Percentiles rank a stretch among this genome's conserved stretches.
phyloP scores from a whole-genome alignment of 371 early-diverging fungal genomes.

The Blakeslea trispora region DNA sequence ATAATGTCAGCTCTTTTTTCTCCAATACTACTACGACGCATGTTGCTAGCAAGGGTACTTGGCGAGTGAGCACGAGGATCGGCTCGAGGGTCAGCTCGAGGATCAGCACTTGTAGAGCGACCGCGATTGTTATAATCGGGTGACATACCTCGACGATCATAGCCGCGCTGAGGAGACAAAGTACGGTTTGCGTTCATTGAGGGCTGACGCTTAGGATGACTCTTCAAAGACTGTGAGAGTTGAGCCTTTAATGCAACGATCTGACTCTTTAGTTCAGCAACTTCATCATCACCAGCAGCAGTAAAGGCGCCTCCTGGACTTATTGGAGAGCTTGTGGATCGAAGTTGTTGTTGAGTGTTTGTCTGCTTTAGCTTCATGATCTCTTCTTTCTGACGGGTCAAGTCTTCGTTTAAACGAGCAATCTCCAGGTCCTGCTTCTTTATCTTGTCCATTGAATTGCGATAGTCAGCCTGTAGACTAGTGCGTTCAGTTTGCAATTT shows the following conservation, averaged over 20 bases:
- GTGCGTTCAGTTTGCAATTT: conserved; percentile 53
- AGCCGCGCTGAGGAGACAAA: conserved; percentile 37
- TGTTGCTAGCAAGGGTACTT: conserved; percentile 26
- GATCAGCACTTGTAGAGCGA: conserved; percentile 30
- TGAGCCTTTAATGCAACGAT: conserved; percentile 58
- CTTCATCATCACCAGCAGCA: conserved; percentile 32
- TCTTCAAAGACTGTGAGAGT: conserved; percentile 43
- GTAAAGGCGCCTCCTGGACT: conserved; percentile 20
- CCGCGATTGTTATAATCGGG: conserved; percentile 25
- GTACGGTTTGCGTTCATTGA: conserved; percentile 42
- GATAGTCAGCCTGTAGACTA: conserved; percentile 51
- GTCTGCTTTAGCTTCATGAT: conserved; percentile 62
- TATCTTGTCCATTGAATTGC: conserved; percentile 56
- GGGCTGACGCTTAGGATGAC: conserved; percentile 44
- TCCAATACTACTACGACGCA: conserved; percentile 39
- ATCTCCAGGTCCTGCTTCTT: conserved; percentile 71
- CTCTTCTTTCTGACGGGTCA: conserved; percentile 69
- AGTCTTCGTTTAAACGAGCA: conserved; percentile 57
- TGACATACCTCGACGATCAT: conserved; percentile 40
- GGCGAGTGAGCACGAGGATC: conserved; percentile 43
- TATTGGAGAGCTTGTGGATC: conserved; percentile 10
- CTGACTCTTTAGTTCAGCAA: conserved; percentile 52
- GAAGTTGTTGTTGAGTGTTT: conserved; percentile 11
- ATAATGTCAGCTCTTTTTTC: conserved; percentile 8
- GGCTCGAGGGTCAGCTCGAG: conserved; percentile 18